A percentile compares a stretch with the other conserved stretches of the same genome.
phyloP scores from a whole-genome alignment of 495 filamentous ascomycete species.

The Hypoxylon subgilvum region DNA sequence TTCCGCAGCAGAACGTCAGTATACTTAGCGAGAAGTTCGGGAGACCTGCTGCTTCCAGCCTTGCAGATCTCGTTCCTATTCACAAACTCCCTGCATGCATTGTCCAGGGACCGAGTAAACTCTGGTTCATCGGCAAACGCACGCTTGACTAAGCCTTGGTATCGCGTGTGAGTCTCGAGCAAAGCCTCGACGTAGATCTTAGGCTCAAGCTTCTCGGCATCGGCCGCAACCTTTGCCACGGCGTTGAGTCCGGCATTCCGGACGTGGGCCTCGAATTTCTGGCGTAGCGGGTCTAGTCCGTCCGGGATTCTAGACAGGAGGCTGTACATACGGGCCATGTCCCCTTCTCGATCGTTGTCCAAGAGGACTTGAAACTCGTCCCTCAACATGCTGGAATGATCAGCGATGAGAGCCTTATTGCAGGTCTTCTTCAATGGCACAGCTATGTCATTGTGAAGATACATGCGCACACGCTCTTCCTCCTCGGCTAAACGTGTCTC shows the following conservation, averaged over 20 bases:
- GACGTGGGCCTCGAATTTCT: slow-evolving; percentile 91
- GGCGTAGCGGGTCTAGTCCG: slow-evolving; percentile 86
- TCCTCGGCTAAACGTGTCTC: slow-evolving; percentile 91
- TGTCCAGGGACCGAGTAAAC: slow-evolving; percentile 94
- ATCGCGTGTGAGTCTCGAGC: slow-evolving; percentile 90
- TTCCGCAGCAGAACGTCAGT: slow-evolving; percentile 94
- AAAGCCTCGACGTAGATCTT: slow-evolving; percentile 96
- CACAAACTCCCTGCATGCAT: slow-evolving; percentile 96
- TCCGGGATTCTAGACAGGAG: slow-evolving; percentile 89
- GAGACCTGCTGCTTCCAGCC: slow-evolving; percentile 86
- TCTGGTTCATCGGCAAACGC: slow-evolving; percentile 96
- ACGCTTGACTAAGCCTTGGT: slow-evolving; percentile 85
- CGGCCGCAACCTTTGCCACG: slow-evolving; percentile 87
- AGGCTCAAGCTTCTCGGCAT: slow-evolving; percentile 89
- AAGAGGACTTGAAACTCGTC: slow-evolving; percentile 97
- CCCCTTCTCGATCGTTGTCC: slow-evolving; percentile 91
- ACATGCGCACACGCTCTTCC: slow-evolving; percentile 90
- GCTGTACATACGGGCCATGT: slow-evolving; percentile 95
- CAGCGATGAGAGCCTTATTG: slow-evolving; percentile 85
- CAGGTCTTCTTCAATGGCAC: slow-evolving; percentile 83
- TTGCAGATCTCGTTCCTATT: slow-evolving; percentile 97
- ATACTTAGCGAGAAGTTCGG: slow-evolving; percentile 93
- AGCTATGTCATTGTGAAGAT: slow-evolving; percentile 88
- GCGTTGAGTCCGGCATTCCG: slow-evolving; percentile 84
- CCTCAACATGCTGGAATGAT: slow-evolving; percentile 79